These are phyloP conservation scores for Graphilbum fragrans DNA, from an alignment of 2,329 filamentous ascomycete species.

Conservation along the genomic window DNA sequence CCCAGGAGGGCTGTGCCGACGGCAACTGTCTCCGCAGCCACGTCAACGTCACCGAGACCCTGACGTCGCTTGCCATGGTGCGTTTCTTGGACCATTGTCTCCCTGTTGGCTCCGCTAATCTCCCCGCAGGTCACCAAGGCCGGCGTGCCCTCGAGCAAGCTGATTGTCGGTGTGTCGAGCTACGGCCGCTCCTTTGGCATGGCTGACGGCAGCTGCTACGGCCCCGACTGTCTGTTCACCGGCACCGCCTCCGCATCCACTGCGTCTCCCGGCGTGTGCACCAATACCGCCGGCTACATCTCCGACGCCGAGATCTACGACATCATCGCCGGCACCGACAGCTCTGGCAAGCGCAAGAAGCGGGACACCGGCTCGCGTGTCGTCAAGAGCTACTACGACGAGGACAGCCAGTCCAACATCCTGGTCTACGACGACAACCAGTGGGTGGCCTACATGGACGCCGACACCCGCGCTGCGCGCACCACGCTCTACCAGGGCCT, in stretches of 20 bases:
- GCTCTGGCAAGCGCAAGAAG: no score
- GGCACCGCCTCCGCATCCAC: constrained; percentile 14
- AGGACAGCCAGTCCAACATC: constrained; percentile 5
- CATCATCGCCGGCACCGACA: no score
- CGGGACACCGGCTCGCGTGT: no score
- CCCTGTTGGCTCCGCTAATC: background rate
- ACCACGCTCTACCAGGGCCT: constrained; percentile 5
- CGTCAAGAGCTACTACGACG: constrained; percentile 1
- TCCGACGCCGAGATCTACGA: constrained; percentile 23
- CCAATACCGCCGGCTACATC: constrained; percentile 23
- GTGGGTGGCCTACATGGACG: constrained; percentile 11
- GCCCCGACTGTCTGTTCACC: constrained; percentile 20
- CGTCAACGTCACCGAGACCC: constrained; percentile 24
- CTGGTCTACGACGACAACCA: constrained; percentile 6
- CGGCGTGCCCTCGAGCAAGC: constrained; percentile 15
- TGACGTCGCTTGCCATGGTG: constrained; percentile 18
- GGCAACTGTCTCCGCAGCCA: constrained; percentile 20
- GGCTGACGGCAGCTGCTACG: constrained; percentile 16
- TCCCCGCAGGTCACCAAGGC: constrained; percentile 19
- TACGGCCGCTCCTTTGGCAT: constrained; percentile 23
- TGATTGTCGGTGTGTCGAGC: constrained; percentile 19
- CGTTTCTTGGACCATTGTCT: no score
- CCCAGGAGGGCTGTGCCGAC: constrained; percentile 14
- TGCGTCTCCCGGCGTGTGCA: constrained; percentile 21
- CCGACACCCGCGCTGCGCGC: constrained; percentile 5